phyloP scores from a whole-genome alignment of 345 rosid species.

The Lumnitzera racemosa region DNA sequence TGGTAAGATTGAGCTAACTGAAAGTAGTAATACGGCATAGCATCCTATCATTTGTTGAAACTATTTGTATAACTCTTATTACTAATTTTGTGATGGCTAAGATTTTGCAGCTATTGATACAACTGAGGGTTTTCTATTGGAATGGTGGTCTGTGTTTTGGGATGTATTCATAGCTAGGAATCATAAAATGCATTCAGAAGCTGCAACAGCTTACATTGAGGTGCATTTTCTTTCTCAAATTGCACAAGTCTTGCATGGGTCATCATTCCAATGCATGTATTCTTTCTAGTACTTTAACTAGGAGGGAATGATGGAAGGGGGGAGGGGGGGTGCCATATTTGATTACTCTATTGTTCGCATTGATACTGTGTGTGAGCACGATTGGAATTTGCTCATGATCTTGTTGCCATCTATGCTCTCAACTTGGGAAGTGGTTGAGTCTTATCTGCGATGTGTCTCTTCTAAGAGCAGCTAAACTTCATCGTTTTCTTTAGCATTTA shows the following conservation, averaged over 20 bases:
- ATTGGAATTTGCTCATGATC: too few species aligned
- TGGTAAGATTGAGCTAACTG: constrained; percentile 28
- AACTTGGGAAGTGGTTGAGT: too few species aligned
- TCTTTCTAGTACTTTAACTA: background rate
- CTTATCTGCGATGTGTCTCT: too few species aligned
- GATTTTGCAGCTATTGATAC: constrained; percentile 49
- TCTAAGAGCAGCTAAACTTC: too few species aligned
- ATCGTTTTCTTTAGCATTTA: too few species aligned
- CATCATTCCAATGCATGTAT: background rate
- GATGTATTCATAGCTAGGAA: constrained; percentile 54
- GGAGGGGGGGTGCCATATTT: too few species aligned
- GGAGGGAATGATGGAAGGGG: background rate
- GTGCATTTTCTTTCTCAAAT: constrained; percentile 17
- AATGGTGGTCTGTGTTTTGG: constrained; percentile 90
- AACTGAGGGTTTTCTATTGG: constrained; percentile 62
- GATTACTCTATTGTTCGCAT: too few species aligned
- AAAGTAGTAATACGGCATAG: background rate
- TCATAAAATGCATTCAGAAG: constrained; percentile 48
- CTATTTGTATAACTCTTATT: too few species aligned
- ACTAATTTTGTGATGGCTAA: too few species aligned
- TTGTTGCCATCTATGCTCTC: too few species aligned
- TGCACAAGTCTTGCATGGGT: background rate
- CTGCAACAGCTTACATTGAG: constrained; percentile 52
- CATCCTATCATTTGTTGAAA: background rate
- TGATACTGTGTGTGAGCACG: too few species aligned